These are phyloP conservation scores for Trametes pubescens DNA, from an alignment of 1,284 basidiomycete genomes.

Conservation along the genomic window DNA sequence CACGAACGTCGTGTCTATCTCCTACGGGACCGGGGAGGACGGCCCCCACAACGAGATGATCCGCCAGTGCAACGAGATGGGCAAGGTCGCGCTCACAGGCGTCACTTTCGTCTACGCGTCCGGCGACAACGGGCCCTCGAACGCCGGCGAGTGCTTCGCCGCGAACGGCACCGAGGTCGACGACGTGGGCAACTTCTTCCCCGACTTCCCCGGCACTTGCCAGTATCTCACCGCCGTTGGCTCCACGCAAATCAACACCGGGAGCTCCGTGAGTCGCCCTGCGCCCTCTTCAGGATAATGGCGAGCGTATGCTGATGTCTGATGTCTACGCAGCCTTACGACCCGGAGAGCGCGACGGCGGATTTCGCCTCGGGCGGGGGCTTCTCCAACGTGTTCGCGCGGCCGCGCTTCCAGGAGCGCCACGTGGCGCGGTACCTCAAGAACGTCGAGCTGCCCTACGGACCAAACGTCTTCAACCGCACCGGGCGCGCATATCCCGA, in stretches of 20 bases:
- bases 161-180: constrained; percentile 20
- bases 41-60: constrained; percentile 51
- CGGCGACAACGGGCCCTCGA: constrained; percentile 43
- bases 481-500: constrained; percentile 33
- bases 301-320: no score
- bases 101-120: constrained; percentile 59
- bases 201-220: constrained; percentile 29
- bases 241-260: constrained; percentile 25
- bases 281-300: no score
- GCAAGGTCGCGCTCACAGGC: constrained; percentile 47
- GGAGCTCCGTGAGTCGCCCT: constrained; percentile 14
- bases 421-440: constrained; percentile 27
- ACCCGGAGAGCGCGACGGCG: constrained; percentile 30
- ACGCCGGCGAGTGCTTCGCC: background rate
- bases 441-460: constrained; percentile 20
- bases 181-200: constrained; percentile 51
- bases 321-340: background rate
- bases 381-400: constrained; percentile 33
- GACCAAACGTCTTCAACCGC: constrained; percentile 28
- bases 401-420: constrained; percentile 30
- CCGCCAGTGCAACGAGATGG: constrained; percentile 66
- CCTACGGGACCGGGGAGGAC: constrained; percentile 57
- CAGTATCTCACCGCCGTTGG: constrained; percentile 33
- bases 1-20: constrained; percentile 63
- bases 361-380: constrained; percentile 33